These are phyloP conservation scores for Starmera stellimalicola DNA, from an alignment of 1,139 yeast species.

Conservation along the genomic window DNA sequence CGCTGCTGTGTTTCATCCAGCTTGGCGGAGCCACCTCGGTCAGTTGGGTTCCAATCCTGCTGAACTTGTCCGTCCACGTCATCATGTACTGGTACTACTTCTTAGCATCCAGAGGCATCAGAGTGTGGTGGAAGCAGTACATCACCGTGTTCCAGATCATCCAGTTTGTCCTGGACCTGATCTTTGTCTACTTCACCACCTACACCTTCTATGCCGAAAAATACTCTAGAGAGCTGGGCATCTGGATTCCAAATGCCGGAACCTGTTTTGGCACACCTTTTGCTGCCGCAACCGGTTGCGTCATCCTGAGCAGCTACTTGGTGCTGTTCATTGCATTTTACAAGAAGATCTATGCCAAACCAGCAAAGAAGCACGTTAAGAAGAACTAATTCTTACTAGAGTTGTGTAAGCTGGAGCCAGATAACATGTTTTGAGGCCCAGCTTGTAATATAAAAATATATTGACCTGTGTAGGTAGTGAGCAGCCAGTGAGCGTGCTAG, in stretches of 20 bases:
- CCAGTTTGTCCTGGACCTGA: constrained; percentile 85
- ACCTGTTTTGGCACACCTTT: constrained; percentile 87
- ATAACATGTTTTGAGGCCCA: no score
- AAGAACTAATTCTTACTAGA: constrained; percentile 6
- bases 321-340: constrained; percentile 89
- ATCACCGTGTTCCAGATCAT: constrained; percentile 93
- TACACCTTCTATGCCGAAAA: constrained; percentile 65
- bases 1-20: constrained; percentile 89
- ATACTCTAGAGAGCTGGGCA: constrained; percentile 36
- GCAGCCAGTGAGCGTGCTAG: no score
- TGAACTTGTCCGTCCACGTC: constrained; percentile 89
- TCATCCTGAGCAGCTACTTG: constrained; percentile 82
- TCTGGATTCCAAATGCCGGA: constrained; percentile 69
- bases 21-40: constrained; percentile 83
- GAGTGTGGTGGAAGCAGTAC: constrained; percentile 99
- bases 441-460: no score
- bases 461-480: no score
- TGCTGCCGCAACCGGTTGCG: constrained; percentile 88
- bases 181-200: constrained; percentile 86
- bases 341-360: constrained; percentile 64
- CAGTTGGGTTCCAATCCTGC: constrained; percentile 89
- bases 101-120: constrained; percentile 84
- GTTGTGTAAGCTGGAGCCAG: no score
- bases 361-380: constrained; percentile 9
- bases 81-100: constrained; percentile 98